Evolutionary conservation across 768 basidiomycete genomes (phyloP).

Genomic region (Agrocybe praecox): DNA sequence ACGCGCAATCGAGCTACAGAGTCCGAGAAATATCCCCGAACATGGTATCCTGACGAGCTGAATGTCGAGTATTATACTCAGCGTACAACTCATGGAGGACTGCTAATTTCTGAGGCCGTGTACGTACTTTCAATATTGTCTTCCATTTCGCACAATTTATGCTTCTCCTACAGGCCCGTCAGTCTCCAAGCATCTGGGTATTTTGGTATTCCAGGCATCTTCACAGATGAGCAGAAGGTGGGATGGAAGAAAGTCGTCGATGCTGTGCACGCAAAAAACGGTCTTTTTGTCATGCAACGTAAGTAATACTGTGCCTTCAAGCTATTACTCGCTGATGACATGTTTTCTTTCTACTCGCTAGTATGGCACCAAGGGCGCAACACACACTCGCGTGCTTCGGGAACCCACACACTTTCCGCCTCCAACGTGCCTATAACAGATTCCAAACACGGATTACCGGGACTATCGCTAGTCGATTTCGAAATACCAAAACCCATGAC

Average conservation of each 20-base stretch:
- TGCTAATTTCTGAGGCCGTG: slow-evolving; percentile 18
- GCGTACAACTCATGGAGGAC: slow-evolving; percentile 15
- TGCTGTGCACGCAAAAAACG: slow-evolving; percentile 11
- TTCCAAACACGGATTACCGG: not conserved
- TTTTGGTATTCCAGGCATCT: slow-evolving; percentile 17
- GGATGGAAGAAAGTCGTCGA: slow-evolving; percentile 18
- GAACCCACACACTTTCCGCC: slow-evolving; percentile 10
- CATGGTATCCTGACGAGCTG: slow-evolving; percentile 17
- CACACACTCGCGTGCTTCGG: slow-evolving; percentile 15
- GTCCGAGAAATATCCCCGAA: slow-evolving; percentile 10
- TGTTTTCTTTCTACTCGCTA: not conserved
- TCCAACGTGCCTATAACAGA: slow-evolving; percentile 16
- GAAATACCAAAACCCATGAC: slow-evolving; percentile 18
- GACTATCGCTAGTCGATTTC: not conserved
- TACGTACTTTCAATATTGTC: not conserved
- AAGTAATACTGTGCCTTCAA: not conserved
- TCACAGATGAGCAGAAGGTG: slow-evolving; percentile 15
- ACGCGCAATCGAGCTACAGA: slow-evolving; percentile 16
- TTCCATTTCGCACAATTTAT: not conserved
- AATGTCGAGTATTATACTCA: slow-evolving; percentile 15
- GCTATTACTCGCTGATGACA: too few relatives aligned
- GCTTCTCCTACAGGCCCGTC: slow-evolving; percentile 6
- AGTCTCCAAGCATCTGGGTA: slow-evolving; percentile 16
- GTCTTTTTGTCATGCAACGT: slow-evolving; percentile 18
- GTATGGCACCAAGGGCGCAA: slow-evolving; percentile 21